Percentiles rank a stretch among this genome's conserved stretches.
phyloP scores from a whole-genome alignment of 73 alveolate genomes.

The Symbiodinium natans region DNA sequence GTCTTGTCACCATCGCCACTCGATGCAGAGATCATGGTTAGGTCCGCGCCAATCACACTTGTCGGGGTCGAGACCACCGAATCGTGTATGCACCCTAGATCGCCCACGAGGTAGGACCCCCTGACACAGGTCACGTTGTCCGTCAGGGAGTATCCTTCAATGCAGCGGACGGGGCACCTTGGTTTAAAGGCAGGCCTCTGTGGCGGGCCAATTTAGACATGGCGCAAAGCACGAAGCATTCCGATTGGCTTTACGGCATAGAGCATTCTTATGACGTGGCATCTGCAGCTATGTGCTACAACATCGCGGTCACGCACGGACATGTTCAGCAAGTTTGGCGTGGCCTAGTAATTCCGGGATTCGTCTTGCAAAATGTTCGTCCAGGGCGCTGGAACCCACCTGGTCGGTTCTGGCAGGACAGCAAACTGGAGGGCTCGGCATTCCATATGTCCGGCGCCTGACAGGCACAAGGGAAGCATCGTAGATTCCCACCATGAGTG shows the following conservation, averaged over 20 bases:
- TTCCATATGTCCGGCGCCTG: not conserved
- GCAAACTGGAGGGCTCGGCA: not conserved
- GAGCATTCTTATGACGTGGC: no score
- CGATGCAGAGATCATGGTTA: not conserved
- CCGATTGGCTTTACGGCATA: no score
- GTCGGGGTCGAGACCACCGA: not conserved
- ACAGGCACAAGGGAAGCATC: no score
- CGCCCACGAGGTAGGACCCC: not conserved
- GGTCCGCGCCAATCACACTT: not conserved
- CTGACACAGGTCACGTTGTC: not conserved
- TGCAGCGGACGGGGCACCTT: conserved; percentile 10
- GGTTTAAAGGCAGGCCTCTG: no score
- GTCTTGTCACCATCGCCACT: not conserved
- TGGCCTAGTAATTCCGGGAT: no score
- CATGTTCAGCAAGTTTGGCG: no score
- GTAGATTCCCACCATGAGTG: no score
- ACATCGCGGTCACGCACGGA: no score
- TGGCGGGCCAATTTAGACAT: no score
- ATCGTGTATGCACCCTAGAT: not conserved
- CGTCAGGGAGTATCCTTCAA: not conserved
- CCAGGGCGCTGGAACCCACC: not conserved
- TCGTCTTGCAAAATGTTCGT: no score
- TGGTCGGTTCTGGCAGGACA: not conserved
- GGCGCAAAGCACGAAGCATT: no score
- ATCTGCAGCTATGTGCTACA: no score